Conservation (phyloP, 495 filamentous ascomycete species). For the Aspergillus olivimuriae region DNA sequence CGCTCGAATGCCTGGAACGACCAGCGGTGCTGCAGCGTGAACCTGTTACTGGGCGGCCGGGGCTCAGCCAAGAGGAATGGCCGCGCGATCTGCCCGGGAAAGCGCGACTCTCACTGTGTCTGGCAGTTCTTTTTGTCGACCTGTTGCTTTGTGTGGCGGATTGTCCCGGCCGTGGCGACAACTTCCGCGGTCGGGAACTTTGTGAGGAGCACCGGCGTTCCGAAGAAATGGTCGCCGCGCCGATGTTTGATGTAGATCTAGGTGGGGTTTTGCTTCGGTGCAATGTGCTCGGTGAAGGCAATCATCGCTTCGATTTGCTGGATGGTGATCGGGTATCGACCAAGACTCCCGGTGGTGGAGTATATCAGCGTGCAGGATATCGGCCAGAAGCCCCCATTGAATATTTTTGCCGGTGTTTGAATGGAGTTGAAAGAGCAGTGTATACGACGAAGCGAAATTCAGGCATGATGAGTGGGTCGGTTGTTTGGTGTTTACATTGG, state of each 20-base stretch:
- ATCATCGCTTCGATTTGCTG: slow-evolving; percentile 8
- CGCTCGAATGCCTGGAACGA: slow-evolving; percentile 19
- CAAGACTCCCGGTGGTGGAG: slow-evolving; percentile 10
- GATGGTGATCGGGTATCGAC: slow-evolving; percentile 20
- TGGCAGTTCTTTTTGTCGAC: slow-evolving; percentile 4
- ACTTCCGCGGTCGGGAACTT: slow-evolving; percentile 21
- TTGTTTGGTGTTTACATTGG: background rate
- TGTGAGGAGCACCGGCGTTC: slow-evolving; percentile 16
- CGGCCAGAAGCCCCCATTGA: slow-evolving; percentile 7
- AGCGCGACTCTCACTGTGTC: slow-evolving; percentile 13
- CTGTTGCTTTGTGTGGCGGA: slow-evolving; percentile 29
- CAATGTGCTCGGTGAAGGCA: slow-evolving; percentile 11
- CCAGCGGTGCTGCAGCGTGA: slow-evolving; percentile 19
- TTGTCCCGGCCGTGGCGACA: slow-evolving; percentile 21
- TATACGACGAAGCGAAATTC: slow-evolving; percentile 3
- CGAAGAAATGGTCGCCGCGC: slow-evolving; percentile 44
- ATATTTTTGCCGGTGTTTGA: slow-evolving; percentile 1
- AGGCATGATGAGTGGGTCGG: no score
- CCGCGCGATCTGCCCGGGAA: slow-evolving; percentile 15
- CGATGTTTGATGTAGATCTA: slow-evolving; percentile 41
- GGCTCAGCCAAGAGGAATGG: slow-evolving; percentile 5
- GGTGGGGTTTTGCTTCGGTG: slow-evolving; percentile 18
- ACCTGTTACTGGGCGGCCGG: slow-evolving; percentile 7
- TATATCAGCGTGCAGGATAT: slow-evolving; percentile 18
- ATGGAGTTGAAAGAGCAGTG: slow-evolving; percentile 3